Evolutionary conservation across 2,329 filamentous ascomycete species (phyloP), one percentile per base, ranked within the genome.

Genomic region (Didymella arachidicola): DNA sequence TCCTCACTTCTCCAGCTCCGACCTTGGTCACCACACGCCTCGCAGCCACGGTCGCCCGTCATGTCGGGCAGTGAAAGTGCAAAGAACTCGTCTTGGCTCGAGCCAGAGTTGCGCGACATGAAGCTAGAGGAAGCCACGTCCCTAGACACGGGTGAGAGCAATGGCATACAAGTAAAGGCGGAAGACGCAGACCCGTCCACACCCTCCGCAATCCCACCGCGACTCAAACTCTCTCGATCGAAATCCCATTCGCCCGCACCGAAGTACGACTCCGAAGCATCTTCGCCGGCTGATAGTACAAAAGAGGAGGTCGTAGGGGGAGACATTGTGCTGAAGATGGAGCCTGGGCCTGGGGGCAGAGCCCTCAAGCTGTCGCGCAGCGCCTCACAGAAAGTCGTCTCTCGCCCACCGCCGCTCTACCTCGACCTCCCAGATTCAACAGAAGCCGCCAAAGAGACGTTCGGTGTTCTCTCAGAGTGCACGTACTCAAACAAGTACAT

Each of bases 401-500:
- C 84, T 61, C 86, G 87, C 56, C 83, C 88, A 57, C 83, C 88
- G 51, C 82, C 82, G 53, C 81, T 97, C 11, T 97, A 90, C 76
- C 78, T 83, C 69, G 84, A 96, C 76, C 81, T 94, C 29, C 89
- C 91, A 38, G 89, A 97, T 77, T 88, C 87, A 65, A 96, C 92
- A 3, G 79, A 82, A 34, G 91, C 95, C 68, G 91, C 95, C 4
- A 88, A 86, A 67, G 80, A 83, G 26, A 86, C 87, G 14, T 99
- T 99, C 70, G 86, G 92, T 66, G 82, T 94, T 50, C 93, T 99
- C 63, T 81, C 88, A 51, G 87, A 92, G 68, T 98, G 94, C 77
- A 89, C 91, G 32, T 99, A 99, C 78, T 92, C 91, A 53, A 92
- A 93, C 65, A 97, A 96, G 77, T 87, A 91, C 66, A 88, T 98